Conservation (phyloP, 805 yeast genomes). For the Grigorovia transvaalensis region DNA sequence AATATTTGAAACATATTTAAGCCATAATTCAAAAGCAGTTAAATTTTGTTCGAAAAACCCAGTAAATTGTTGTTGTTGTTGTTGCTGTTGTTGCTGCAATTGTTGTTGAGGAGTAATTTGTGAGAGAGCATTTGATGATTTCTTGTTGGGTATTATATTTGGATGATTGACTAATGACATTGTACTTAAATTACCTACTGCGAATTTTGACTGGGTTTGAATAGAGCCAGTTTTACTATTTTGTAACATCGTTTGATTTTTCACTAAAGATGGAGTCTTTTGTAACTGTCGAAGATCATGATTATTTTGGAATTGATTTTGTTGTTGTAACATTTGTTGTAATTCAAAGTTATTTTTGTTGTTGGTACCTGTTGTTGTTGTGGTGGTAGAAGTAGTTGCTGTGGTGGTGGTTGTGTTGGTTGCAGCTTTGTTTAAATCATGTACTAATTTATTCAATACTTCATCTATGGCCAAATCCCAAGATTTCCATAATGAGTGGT, state of each 20-base stretch:
- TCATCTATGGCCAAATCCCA: slow-evolving; percentile 98
- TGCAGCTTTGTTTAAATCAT: slow-evolving; percentile 30
- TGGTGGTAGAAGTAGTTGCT: slow-evolving; percentile 6
- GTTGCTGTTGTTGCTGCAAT: slow-evolving; percentile 12
- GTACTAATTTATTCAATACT: slow-evolving; percentile 63
- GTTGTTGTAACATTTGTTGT: slow-evolving; percentile 19
- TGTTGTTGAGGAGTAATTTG: slow-evolving; percentile 1
- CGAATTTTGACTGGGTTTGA: slow-evolving; percentile 22
- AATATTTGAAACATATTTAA: slow-evolving; percentile 77
- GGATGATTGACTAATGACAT: slow-evolving; percentile 29
- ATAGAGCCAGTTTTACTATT: slow-evolving; percentile 13
- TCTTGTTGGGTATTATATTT: slow-evolving; percentile 1
- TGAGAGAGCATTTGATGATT: slow-evolving; percentile 6
- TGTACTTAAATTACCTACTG: slow-evolving; percentile 27
- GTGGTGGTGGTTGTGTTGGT: slow-evolving; percentile 11
- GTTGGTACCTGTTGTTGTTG: slow-evolving; percentile 7
- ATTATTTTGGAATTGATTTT: slow-evolving; percentile 12
- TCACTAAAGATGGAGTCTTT: background rate
- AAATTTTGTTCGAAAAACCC: slow-evolving; percentile 92
- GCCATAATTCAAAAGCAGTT: slow-evolving; percentile 95
- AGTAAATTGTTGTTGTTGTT: slow-evolving; percentile 62
- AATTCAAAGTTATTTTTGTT: slow-evolving; percentile 12
- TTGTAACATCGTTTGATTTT: background rate
- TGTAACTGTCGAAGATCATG: slow-evolving; percentile 1
- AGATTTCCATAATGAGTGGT: slow-evolving; percentile 93